Evolutionary conservation across 257 asterid genomes (phyloP).

Genomic region (Jasminum sambac): DNA sequence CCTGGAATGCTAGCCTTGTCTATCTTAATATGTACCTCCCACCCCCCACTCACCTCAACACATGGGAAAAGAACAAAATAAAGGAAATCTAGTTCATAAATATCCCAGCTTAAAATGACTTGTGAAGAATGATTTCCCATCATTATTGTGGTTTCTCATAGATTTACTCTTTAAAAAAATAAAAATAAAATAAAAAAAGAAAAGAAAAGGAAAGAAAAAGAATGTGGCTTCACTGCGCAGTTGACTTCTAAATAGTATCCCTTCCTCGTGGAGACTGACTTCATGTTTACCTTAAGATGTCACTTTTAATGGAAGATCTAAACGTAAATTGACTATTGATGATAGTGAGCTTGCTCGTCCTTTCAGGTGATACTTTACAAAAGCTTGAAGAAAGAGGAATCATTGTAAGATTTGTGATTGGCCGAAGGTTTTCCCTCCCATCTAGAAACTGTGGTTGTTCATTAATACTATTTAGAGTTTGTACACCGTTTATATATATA

Average conservation of each 20-base stretch:
- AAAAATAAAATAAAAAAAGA: too few species aligned
- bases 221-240: neutral
- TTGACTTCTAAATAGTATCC: neutral
- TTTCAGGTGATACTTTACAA: constrained; percentile 63
- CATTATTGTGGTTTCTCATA: neutral
- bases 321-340: constrained; percentile 3
- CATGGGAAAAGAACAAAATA: neutral
- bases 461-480: constrained; percentile 10
- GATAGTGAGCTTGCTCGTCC: constrained; percentile 12
- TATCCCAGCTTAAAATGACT: neutral
- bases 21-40: neutral
- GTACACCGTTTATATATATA: too few species aligned
- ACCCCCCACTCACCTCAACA: neutral
- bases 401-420: constrained; percentile 71
- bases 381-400: constrained; percentile 83
- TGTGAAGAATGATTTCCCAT: neutral
- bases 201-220: neutral
- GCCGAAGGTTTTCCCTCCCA: constrained; percentile 62
- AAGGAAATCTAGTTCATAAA: neutral
- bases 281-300: neutral
- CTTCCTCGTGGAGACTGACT: neutral
- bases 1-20: neutral
- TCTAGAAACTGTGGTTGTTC: constrained; percentile 17
- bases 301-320: neutral
- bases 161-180: neutral